phyloP scores from a whole-genome alignment of 805 yeast genomes.

The Wickerhamiella spandovensis region DNA sequence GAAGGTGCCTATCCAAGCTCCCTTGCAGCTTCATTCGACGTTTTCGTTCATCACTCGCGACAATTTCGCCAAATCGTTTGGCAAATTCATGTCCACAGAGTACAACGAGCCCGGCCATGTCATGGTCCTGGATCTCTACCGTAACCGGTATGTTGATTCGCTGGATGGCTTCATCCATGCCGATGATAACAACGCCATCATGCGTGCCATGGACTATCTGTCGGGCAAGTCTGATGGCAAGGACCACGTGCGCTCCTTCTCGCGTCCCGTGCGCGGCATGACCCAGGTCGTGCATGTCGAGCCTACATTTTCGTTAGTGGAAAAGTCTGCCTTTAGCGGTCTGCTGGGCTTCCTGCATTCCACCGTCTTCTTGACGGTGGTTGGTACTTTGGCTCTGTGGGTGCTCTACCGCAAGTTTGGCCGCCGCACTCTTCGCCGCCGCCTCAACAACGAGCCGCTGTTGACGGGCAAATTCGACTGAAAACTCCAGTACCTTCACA shows the following conservation, averaged over 20 bases:
- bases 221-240: neutral
- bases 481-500: neutral
- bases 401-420: neutral
- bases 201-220: neutral
- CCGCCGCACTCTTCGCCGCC: neutral
- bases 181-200: neutral
- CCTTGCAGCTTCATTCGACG: slow-evolving; percentile 11
- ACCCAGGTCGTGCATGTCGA: neutral
- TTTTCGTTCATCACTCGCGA: slow-evolving; percentile 11
- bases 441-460: neutral
- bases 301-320: neutral
- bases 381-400: neutral
- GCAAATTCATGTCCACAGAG: slow-evolving; percentile 5
- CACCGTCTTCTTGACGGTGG: neutral
- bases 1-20: slow-evolving; percentile 11
- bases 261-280: neutral
- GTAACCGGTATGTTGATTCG: slow-evolving; percentile 11
- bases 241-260: neutral
- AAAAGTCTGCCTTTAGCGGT: neutral
- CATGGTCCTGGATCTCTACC: slow-evolving; percentile 13
- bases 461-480: neutral
- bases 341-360: neutral
- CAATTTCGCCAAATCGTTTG: slow-evolving; percentile 8
- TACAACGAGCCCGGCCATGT: slow-evolving; percentile 11
- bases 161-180: neutral